Conservation (phyloP, 257 asterid genomes). For the Solanum sitiens region DNA sequence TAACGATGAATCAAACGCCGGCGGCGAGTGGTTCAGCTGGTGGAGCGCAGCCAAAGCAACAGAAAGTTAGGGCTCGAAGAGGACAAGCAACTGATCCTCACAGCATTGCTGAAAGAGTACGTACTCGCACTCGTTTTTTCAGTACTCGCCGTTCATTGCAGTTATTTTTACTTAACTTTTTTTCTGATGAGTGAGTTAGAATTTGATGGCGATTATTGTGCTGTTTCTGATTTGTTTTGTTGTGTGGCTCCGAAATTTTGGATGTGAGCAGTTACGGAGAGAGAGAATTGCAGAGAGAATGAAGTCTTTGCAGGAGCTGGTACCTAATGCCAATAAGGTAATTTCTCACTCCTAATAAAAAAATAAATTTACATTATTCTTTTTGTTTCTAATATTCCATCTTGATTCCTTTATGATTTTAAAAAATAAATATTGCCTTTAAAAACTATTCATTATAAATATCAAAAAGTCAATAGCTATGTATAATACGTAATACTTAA, state of each 20-base stretch:
- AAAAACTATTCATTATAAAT: neutral
- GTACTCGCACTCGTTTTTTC: constrained; percentile 7
- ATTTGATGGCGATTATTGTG: constrained; percentile 12
- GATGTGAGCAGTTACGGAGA: constrained; percentile 69
- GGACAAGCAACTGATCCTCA: constrained; percentile 99
- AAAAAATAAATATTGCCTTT: neutral
- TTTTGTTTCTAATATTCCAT: neutral
- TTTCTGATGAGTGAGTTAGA: neutral
- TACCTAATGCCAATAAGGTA: constrained; percentile 94
- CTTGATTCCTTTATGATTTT: neutral
- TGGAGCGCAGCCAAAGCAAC: constrained; percentile 73
- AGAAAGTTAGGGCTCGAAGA: constrained; percentile 91
- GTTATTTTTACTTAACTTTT: neutral
- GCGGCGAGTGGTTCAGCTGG: constrained; percentile 52
- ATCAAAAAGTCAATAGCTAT: neutral
- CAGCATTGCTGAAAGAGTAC: constrained; percentile 93
- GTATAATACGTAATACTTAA: neutral
- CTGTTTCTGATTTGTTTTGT: constrained; percentile 2
- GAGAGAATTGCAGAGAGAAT: constrained; percentile 99
- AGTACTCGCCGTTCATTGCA: neutral
- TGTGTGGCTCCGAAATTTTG: constrained; percentile 7
- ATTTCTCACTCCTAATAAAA: neutral
- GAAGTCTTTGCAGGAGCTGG: constrained; percentile 88
- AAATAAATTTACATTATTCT: neutral
- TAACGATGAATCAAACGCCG: constrained; percentile 27